A percentile compares a stretch with the other conserved stretches of the same genome.
Evolutionary conservation across 2,329 filamentous ascomycete genomes (phyloP).

Genomic region (Curvularia verruculosa): DNA sequence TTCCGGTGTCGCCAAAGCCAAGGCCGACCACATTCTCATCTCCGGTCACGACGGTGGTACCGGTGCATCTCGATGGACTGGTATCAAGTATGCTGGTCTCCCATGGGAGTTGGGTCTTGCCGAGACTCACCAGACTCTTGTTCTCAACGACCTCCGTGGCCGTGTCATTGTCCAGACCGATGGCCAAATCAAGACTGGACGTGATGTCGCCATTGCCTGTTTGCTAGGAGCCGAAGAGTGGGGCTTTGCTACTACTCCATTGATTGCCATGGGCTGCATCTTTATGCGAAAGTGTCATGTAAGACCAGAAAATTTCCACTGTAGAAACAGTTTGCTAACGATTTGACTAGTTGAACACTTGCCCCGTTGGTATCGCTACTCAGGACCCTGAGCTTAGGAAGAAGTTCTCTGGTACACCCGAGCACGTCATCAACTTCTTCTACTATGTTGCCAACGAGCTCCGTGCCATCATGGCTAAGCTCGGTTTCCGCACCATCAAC

Average conservation of each 20-base stretch:
- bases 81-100: slow-evolving; percentile 97
- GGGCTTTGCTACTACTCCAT: slow-evolving; percentile 91
- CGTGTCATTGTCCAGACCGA: slow-evolving; percentile 97
- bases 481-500: slow-evolving; percentile 93
- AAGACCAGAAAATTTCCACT: too few species aligned
- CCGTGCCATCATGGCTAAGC: slow-evolving; percentile 93
- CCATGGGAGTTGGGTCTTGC: slow-evolving; percentile 97
- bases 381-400: slow-evolving; percentile 92
- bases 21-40: slow-evolving; percentile 95
- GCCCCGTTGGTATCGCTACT: slow-evolving; percentile 92
- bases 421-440: slow-evolving; percentile 99
- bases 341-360: slow-evolving; percentile 76
- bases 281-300: slow-evolving; percentile 77
- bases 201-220: slow-evolving; percentile 93
- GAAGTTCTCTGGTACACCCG: slow-evolving; percentile 91
- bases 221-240: slow-evolving; percentile 97
- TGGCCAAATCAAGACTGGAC: slow-evolving; percentile 88
- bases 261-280: slow-evolving; percentile 96
- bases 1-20: slow-evolving; percentile 95
- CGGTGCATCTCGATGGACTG: slow-evolving; percentile 95
- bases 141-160: slow-evolving; percentile 92
- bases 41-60: slow-evolving; percentile 97
- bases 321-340: too few species aligned
- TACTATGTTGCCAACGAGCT: slow-evolving; percentile 97
- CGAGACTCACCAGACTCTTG: slow-evolving; percentile 94